Percentiles rank a stretch among this genome's conserved stretches.
These are phyloP conservation scores for Coelastrella sp. DNA, from an alignment of 139 green algal species.

Conservation along the genomic window DNA sequence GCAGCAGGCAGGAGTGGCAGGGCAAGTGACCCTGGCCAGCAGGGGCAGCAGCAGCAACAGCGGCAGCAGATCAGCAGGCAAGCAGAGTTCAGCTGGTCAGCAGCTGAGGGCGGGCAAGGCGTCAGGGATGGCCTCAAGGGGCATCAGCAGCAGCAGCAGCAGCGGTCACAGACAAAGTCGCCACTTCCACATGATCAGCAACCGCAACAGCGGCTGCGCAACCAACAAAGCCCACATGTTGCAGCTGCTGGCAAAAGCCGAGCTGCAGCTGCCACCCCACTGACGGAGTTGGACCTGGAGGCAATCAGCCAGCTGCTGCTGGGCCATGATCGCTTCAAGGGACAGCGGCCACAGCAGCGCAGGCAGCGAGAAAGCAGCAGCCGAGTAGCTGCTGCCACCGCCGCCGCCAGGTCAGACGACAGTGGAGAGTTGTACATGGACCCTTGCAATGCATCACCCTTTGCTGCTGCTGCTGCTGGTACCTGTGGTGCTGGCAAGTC, in stretches of 20 bases:
- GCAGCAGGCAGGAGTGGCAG: constrained; percentile 21
- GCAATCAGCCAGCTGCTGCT: constrained; percentile 25
- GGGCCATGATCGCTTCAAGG: background rate
- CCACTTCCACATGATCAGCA: background rate
- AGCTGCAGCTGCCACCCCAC: background rate
- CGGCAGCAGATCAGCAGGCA: background rate
- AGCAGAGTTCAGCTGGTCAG: background rate
- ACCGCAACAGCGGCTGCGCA: background rate
- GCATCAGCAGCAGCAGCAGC: background rate
- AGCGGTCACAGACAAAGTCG: background rate
- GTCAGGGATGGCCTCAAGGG: background rate
- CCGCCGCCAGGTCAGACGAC: background rate
- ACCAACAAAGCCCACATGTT: background rate
- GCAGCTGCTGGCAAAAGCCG: background rate
- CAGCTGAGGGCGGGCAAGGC: background rate
- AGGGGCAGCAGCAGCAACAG: constrained; percentile 13
- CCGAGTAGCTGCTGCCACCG: background rate
- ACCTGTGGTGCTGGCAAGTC: background rate
- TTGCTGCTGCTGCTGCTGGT: background rate
- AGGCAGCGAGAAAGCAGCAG: background rate
- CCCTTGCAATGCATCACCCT: background rate
- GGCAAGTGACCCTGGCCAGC: background rate
- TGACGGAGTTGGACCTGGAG: constrained; percentile 5
- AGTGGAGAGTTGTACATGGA: background rate
- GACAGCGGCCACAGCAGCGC: background rate